Evolutionary conservation across 1,139 yeast species (phyloP).

Genomic region (Casaregolazyma suthepensis): DNA sequence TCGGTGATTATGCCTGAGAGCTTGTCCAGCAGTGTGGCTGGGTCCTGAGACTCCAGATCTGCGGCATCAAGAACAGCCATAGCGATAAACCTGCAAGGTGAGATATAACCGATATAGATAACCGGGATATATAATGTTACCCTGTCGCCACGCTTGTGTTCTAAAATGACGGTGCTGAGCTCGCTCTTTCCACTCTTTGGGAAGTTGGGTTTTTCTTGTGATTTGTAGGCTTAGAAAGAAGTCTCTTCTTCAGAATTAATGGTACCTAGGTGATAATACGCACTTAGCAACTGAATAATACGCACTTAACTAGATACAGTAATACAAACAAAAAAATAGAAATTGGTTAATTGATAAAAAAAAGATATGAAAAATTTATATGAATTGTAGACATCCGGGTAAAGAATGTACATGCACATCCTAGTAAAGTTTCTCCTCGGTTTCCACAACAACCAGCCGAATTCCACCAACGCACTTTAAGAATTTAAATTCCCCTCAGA

Average conservation of each 20-base stretch:
- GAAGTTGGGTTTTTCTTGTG: neutral
- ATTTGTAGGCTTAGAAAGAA: too few species aligned
- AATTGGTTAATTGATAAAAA: too few species aligned
- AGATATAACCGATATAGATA: neutral
- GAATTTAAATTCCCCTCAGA: neutral
- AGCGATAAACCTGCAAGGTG: neutral
- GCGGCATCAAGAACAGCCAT: constrained; percentile 2
- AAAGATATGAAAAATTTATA: too few species aligned
- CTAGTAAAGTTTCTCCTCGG: too few species aligned
- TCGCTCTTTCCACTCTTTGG: too few species aligned
- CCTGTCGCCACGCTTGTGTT: neutral
- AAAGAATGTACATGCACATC: too few species aligned
- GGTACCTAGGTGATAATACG: too few species aligned
- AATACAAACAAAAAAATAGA: too few species aligned
- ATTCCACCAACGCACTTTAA: too few species aligned
- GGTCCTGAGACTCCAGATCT: constrained; percentile 7
- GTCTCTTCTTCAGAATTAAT: neutral
- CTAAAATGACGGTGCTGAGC: neutral
- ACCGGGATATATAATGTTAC: neutral
- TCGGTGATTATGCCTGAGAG: constrained; percentile 20
- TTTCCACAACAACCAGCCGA: constrained; percentile 1
- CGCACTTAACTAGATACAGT: too few species aligned
- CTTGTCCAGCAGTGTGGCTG: constrained; percentile 16
- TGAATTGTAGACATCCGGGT: too few species aligned
- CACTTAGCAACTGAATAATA: too few species aligned